Base-by-base conservation (phyloP, 306 rosid species). In the Senna tora region DNA sequence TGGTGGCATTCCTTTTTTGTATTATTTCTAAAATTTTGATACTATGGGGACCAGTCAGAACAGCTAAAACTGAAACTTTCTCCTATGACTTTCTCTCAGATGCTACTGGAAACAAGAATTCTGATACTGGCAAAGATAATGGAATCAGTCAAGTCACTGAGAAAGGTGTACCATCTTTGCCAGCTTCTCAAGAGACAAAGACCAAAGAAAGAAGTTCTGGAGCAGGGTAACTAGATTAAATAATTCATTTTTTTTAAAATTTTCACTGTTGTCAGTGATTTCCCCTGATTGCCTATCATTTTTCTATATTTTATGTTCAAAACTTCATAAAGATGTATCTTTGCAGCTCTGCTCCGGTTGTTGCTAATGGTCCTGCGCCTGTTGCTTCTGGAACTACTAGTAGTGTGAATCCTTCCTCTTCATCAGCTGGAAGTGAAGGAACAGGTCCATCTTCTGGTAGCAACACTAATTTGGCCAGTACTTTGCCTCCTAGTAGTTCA, bases 81-180 rank as follows among this genome's bases (percentile, higher is more conserved):
- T 78, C 54, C 43, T 74, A 41, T 80, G 51, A 69, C 56, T 41
- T 83, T 74, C 54, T 79, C 67, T 65, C 84, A 94, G 98, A 89
- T 85, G 78, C 88, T 76, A 87, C 79, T 39, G 84, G 87, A 66
- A 83, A 93, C 83, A 87, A 91, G 84, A 83, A 59, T 74, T 65
- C 88, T 75, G 89, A 83, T 69, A 60, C 84, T 46, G 91, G 85
- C 51, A 89, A 83, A 67, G 93, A 86, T 75, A 85, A 77, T 84
- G 97, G 97, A 67, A 56, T 78, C 55, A 84, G 66, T 79, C 92
- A 79, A 84, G 80, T 73, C 49, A 73, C 74, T 46, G 99, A 87
- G 85, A 91, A 87, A 84, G 79, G 74, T 68, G 71, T 52, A 66
- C 81, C 76, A 16, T 77, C 82, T 71, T 51, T 75, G 75, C 74